Base-by-base conservation (phyloP, 1,139 yeast species). In the Torulaspora globosa region DNA sequence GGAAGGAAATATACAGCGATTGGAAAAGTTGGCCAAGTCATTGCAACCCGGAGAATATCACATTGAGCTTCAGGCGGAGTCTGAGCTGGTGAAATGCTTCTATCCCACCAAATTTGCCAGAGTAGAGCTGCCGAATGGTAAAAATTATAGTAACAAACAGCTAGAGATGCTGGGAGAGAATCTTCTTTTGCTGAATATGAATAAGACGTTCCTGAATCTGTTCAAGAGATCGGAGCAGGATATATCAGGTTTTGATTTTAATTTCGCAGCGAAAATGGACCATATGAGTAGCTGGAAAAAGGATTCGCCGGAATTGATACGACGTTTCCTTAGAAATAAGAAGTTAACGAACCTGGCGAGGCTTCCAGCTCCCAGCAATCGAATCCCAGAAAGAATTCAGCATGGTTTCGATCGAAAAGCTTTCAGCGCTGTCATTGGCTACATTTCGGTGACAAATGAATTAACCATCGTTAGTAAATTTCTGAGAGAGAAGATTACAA, bases 391-490 rank as follows among this genome's bases (percentile, higher is more conserved):
- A 7, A 48, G 53, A 27, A 43, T 47, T 9, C 55, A 46, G 39
- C 27, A 23, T n/a, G 44, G 27, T 15, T 44, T 40, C 12, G 61
- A 57, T 44, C 48, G 46, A 32, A 46, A 40, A 18, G 36, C 53
- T 10, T 47, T 59, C 32, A 36, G 44, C 29, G 48, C 54, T 9
- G 37, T 62, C 9, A 50, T 65, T 9, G 68, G 68, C 3, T 48
- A 56, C 24, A 15, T 65, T 11, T 41, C 51, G 3, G 41, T 48
- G 9, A 32, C 43, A 1, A 47, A 58, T 37, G 57, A 57, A 3
- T 42, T 48, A 7, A 32, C 44, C 4, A 35, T 23, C 5, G 57
- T 64, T 8, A 24, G 33, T 3, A 14, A 42, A 8, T 57, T 60
- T 26, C 45, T 63, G 43, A 32, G 48, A 47, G 34, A 49, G 14